Evolutionary conservation across 495 filamentous ascomycete species (phyloP), one percentile per base, ranked within the genome.

Genomic region (Tetracladium marchalianum): DNA sequence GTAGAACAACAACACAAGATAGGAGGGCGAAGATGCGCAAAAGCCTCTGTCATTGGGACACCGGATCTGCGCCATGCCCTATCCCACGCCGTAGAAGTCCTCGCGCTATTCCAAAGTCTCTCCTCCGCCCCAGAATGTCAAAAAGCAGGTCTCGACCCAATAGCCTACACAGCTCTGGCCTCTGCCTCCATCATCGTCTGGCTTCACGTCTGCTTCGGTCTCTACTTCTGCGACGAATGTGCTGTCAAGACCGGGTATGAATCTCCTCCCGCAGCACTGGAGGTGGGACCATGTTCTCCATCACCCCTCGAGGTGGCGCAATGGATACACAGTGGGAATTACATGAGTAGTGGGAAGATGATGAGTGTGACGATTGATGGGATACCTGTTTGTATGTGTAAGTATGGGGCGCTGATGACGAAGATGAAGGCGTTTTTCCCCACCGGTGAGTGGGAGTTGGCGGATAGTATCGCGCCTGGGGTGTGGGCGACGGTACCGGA

Each of bases 351-450:
- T n/a, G n/a, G n/a, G n/a, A n/a, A n/a, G n/a, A n/a, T n/a, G n/a
- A 17, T 12, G 15, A 11, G n/a, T 18, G 22, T 44, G 15, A 44
- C 49, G 11, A 16, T 53, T 17, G 15, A 50, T 5, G 38, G 43
- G 5, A 44, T 49, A 9, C 35, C 41, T 22, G 22, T 50, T 7
- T 57, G 55, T 44, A 27, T 31, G 11, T 54, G 55, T 43, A 52
- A 41, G 31, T 12, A 34, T 31, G 38, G 32, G 5, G 36, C 44
- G 11, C 16, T 54, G 10, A 41, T 49, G 15, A 34, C 15, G 10
- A 32, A 39, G 11, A 54, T 54, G 34, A 18, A 39, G 15, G 18
- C 19, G 2, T 47, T 27, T 15, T 12, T 58, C n/a, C 51, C 47
- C 3, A 31, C 27, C 2, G 22, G 22, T 7, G 48, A 34, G 8